Evolutionary conservation across 352 stramenopile species (phyloP), one percentile per base, ranked within the genome.

Genomic region (Phytophthora constricta): DNA sequence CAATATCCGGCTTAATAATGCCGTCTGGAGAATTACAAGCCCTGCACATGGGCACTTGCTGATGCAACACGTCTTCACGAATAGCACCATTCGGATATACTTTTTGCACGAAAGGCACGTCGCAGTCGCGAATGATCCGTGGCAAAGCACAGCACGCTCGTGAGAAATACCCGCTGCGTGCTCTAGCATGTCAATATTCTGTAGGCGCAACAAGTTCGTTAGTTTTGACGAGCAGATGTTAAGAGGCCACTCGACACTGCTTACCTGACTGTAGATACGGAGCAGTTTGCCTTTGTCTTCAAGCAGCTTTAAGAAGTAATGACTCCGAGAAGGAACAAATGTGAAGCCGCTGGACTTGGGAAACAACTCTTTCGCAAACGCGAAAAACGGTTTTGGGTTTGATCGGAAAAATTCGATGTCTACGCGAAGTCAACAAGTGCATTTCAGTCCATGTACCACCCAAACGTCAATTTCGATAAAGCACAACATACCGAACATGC

Each of bases 151-250:
- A 53, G 80, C 86, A 33, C 64, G 81, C 34, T 99, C 86, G 54
- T 92, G 80, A 2, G 90, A 93, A 59, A 99, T 93, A 13, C 96
- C 97, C 2, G 97, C 97, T 4, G 84, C 73, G 28, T 93, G 72
- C 77, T 99, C 98, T 9, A 99, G 77, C 65, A 96, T 98, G 77
- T 99, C 98, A 69, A 99, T 99, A 74, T 99, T 99, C 83, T 99
- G 83, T 37, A 85, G 95, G 62, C 27, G 10, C 26, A 51, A 47
- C 17, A 53, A 16, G 51, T 19, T n/a, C 27, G 25, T n/a, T n/a
- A n/a, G n/a, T n/a, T n/a, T n/a, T n/a, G n/a, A n/a, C n/a, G n/a
- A n/a, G n/a, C n/a, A 14, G 1, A 17, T 13, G 23, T 22, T 11
- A 20, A 13, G 4, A 5, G 10, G 8, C 4, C 10, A 52, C 22